Conservation (phyloP, 1,284 basidiomycete genomes). For the Rhodotorula sp. region DNA sequence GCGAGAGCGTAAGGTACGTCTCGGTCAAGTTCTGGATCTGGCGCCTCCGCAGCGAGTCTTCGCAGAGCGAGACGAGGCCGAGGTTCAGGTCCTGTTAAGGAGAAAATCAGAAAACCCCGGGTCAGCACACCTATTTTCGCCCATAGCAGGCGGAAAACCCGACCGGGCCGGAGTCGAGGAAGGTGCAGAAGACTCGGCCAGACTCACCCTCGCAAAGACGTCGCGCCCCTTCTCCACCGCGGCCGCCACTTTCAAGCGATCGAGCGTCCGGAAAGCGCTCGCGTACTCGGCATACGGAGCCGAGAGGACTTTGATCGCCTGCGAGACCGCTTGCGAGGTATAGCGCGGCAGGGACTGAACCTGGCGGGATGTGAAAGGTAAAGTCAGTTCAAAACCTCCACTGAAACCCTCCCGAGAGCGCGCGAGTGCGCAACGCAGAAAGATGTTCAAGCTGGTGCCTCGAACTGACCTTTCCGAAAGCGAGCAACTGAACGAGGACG, state of each 20-base stretch:
- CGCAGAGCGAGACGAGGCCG: conserved; percentile 64
- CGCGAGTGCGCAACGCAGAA: too few species aligned
- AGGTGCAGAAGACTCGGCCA: background rate
- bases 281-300: conserved; percentile 61
- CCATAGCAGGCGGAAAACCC: too few species aligned
- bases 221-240: conserved; percentile 59
- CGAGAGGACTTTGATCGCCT: conserved; percentile 58
- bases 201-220: conserved; percentile 57
- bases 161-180: background rate
- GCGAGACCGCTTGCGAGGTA: conserved; percentile 57
- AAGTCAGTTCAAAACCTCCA: too few species aligned
- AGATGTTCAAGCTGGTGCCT: conserved; percentile 3
- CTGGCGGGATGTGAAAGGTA: conserved; percentile 47
- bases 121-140: background rate
- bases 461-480: conserved; percentile 61
- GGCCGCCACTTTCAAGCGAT: conserved; percentile 51
- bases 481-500: conserved; percentile 68
- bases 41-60: conserved; percentile 68
- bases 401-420: too few species aligned
- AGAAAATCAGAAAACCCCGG: rapidly evolving
- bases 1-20: conserved; percentile 70
- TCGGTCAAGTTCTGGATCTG: conserved; percentile 69
- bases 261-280: conserved; percentile 61
- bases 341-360: conserved; percentile 65
- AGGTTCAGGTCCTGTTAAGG: conserved; percentile 63